These are phyloP conservation scores for Didymella pomorum DNA, from an alignment of 2,329 filamentous ascomycete species.

Conservation along the genomic window DNA sequence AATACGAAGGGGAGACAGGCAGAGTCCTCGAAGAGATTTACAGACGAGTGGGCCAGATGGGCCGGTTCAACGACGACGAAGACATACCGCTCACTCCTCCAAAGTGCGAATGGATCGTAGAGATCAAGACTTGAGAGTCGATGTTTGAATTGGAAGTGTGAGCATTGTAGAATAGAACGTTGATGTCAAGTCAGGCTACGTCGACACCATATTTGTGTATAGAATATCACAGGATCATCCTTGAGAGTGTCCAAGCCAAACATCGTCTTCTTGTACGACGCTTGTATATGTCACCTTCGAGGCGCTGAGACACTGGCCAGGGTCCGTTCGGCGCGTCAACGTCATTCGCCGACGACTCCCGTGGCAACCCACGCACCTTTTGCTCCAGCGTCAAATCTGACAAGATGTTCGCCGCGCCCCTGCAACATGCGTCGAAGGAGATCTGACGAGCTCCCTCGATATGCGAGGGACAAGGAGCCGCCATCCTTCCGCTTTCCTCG, in stretches of 20 bases:
- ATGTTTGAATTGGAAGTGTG: neutral
- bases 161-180: neutral
- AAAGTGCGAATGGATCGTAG: slow-evolving; percentile 72
- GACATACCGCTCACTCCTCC: slow-evolving; percentile 81
- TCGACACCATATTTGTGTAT: neutral
- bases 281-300: neutral
- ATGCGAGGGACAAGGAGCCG: slow-evolving; percentile 26
- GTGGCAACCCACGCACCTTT: slow-evolving; percentile 1
- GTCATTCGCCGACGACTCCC: slow-evolving; percentile 11
- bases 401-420: slow-evolving; percentile 9
- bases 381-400: neutral
- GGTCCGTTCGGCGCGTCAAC: slow-evolving; percentile 3
- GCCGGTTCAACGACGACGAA: slow-evolving; percentile 72
- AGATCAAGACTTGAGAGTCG: neutral
- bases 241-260: neutral
- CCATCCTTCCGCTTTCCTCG: slow-evolving; percentile 37
- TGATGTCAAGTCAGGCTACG: too few relatives aligned
- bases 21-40: slow-evolving; percentile 67
- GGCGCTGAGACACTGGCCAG: slow-evolving; percentile 7
- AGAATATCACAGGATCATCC: neutral
- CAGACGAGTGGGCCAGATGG: slow-evolving; percentile 68
- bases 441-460: slow-evolving; percentile 49
- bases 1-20: slow-evolving; percentile 66
- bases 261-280: neutral
- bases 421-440: slow-evolving; percentile 45